Base-by-base conservation (phyloP, 345 rosid species). In the Ceriops zippeliana region DNA sequence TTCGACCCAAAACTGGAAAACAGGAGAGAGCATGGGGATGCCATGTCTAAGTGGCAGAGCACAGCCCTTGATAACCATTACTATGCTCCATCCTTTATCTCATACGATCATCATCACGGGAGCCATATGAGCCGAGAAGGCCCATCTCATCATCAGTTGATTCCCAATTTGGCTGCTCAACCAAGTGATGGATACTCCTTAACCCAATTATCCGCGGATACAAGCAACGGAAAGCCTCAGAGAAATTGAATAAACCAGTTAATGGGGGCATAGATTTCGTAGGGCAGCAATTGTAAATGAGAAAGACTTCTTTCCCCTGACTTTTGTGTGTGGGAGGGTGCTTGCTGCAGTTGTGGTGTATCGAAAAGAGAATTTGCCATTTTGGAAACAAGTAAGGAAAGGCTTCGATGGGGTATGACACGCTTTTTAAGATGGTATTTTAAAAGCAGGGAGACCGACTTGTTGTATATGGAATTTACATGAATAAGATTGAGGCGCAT, bases 181-280 rank as follows among this genome's bases (percentile, higher is more conserved):
- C 90, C 83, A 67, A 87, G 85, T 51, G 90, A 83, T 62, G 90
- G 83, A 73, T 87, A 96, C 66, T 82, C 91, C 24, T 82, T 80
- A 64, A 74, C 82, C 72, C 76, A 84, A 60, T 83, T 89, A 74
- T 76, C 89, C 59, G 80, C 85, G 21, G 84, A 83, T 46, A 37
- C 92, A 89, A 87, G 93, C 85, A 85, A 89, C 77, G 96, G 77
- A 65, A 80, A 86, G 59, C 72, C 78, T 73, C 80, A 76, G 52
- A 71, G 81, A 73, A 76, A 60, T 52, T 72, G 72, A 72, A 22
- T 52, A 72, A 11, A 38, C 47, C 37, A 34, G 2, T 34, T 34
- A 34, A 34, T 7, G 37, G 37, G 37, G 37, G 37, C 37, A 34
- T 7, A 38, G 4, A 38, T 67, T 60, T 52, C 61, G 71, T 74